Percentiles rank a stretch among this genome's conserved stretches.
These are phyloP conservation scores for Spathaspora passalidarum DNA, from an alignment of 805 yeast genomes.

Conservation along the genomic window DNA sequence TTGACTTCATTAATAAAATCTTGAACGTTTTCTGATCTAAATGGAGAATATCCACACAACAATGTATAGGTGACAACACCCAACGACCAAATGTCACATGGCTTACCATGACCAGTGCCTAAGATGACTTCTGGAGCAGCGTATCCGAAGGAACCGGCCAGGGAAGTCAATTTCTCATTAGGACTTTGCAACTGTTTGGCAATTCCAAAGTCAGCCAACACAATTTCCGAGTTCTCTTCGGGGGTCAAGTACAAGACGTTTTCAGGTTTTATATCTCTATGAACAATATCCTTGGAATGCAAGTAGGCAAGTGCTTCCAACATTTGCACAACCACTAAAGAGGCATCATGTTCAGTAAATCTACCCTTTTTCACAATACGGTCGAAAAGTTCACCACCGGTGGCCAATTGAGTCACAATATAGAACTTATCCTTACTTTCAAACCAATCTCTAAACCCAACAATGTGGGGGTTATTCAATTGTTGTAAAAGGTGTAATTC, in stretches of 20 bases:
- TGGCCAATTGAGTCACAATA: slow-evolving; percentile 90
- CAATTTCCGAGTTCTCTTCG: slow-evolving; percentile 61
- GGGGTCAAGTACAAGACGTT: slow-evolving; percentile 72
- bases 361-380: slow-evolving; percentile 76
- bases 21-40: slow-evolving; percentile 75
- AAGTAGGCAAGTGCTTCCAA: slow-evolving; percentile 76
- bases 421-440: slow-evolving; percentile 90
- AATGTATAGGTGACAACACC: slow-evolving; percentile 92
- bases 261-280: slow-evolving; percentile 93
- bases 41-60: slow-evolving; percentile 90
- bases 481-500: slow-evolving; percentile 70
- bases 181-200: slow-evolving; percentile 69
- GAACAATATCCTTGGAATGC: slow-evolving; percentile 78
- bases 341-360: slow-evolving; percentile 88
- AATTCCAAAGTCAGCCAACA: slow-evolving; percentile 94
- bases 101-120: slow-evolving; percentile 85
- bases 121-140: slow-evolving; percentile 94
- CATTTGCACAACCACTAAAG: slow-evolving; percentile 67
- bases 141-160: slow-evolving; percentile 93
- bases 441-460: slow-evolving; percentile 89
- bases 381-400: slow-evolving; percentile 94
- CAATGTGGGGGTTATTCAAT: slow-evolving; percentile 80
- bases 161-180: slow-evolving; percentile 60
- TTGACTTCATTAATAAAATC: slow-evolving; percentile 81
- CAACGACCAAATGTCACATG: slow-evolving; percentile 94